Evolutionary conservation across 208 protist genomes (phyloP), one percentile per base, ranked within the genome.

Genomic region (Porcisia deanei): DNA sequence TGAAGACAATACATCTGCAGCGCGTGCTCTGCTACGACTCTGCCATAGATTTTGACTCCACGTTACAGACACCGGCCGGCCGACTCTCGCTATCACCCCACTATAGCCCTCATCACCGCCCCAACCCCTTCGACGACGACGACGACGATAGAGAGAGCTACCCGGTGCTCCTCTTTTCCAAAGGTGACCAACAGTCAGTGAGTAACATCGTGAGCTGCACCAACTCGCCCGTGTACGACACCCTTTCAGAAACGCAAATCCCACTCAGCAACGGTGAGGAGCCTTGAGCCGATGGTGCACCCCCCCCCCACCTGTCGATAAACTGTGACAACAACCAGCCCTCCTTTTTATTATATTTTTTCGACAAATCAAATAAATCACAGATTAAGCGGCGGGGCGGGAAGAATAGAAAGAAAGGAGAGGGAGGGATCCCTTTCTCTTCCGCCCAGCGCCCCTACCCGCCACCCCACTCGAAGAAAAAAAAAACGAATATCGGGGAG

Each of bases 191-290:
- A 39, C 10, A 49, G 2, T 59, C 34, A 20, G 53, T 59, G 34
- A 18, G 52, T 10, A 4, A 25, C 34, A 53, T 60, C 18, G 30
- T 30, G 2, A 41, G 20, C 39, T 65, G 55, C 9, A 9, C 55
- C 39, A 22, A 53, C 22, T 73, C 70, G 6, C 49, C 71, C 9
- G 20, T 55, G 18, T 58, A 16, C 59, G 71, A 25, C 55, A 54
- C 41, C 71, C 37, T 66, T 58, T 53, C 18, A 14, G 49, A n/a
- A 55, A 75, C 71, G 5, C 71, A 75, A 37, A 65, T 25, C 34
- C 58, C 71, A 30, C 57, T 39, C 39, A 65, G 37, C 22, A 55
- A 63, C 43, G 43, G 8, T 43, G 7, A 39, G 25, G 41, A 41
- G 30, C 67, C 71, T 10, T 66, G 76, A 6, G 58, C 63, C 37